A percentile compares a stretch with the other conserved stretches of the same genome.
These are phyloP conservation scores for Pyracantha coccinea DNA, from an alignment of 331 rosid genomes.

Conservation along the genomic window DNA sequence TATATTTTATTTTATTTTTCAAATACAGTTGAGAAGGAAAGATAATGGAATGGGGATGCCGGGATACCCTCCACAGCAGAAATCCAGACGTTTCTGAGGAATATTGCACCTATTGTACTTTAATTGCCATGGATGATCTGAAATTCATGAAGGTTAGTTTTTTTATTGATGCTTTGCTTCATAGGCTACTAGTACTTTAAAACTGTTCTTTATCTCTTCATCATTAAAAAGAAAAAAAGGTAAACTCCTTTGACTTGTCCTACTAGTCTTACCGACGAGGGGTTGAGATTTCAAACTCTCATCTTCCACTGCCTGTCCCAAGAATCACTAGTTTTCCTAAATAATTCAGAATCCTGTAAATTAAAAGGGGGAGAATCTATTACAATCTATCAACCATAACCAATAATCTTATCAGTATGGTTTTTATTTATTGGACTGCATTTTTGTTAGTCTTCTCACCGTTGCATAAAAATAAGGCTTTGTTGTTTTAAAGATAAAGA, in stretches of 20 bases:
- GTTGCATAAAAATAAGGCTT: too few relatives aligned
- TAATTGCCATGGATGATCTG: background rate
- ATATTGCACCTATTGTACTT: constrained; percentile 6
- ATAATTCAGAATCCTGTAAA: background rate
- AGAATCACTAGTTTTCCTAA: background rate
- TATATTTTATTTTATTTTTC: background rate
- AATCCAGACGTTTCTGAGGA: constrained; percentile 77
- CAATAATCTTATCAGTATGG: too few relatives aligned
- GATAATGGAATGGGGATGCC: constrained; percentile 70
- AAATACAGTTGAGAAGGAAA: constrained; percentile 75
- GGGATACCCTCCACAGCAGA: constrained; percentile 96
- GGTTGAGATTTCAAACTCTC: background rate
- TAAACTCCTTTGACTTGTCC: background rate
- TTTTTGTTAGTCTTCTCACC: too few relatives aligned
- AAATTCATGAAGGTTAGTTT: constrained; percentile 4
- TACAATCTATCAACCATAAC: background rate
- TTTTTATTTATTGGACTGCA: too few relatives aligned
- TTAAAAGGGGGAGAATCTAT: background rate
- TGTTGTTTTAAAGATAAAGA: too few relatives aligned
- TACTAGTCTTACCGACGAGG: background rate
- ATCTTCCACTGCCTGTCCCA: background rate
- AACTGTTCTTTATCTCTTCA: background rate
- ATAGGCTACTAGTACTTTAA: background rate
- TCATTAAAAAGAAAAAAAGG: background rate
- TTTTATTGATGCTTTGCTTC: background rate